Conservation (phyloP, 768 basidiomycete genomes). For the Dentipellis sp. region DNA sequence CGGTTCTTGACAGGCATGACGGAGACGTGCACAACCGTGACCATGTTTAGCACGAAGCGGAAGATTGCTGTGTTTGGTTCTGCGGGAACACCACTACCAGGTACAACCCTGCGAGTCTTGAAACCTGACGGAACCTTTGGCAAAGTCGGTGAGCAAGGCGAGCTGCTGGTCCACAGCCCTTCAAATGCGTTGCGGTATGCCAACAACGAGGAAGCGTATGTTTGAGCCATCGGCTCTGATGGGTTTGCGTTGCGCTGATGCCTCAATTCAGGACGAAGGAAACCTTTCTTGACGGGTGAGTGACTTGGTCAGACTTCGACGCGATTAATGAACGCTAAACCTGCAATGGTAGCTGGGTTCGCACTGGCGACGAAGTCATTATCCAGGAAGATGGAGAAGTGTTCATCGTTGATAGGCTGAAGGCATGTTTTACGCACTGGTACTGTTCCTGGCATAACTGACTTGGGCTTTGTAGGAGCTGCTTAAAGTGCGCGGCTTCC, state of each 20-base stretch:
- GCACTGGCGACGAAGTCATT: conserved; percentile 57
- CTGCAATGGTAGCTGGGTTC: conserved; percentile 41
- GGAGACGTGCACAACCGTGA: conserved; percentile 46
- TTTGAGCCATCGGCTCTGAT: conserved; percentile 4
- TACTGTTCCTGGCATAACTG: conserved; percentile 11
- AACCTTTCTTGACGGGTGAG: conserved; percentile 58
- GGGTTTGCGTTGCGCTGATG: background rate
- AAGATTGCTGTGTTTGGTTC: conserved; percentile 46
- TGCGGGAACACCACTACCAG: conserved; percentile 36
- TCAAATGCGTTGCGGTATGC: conserved; percentile 34
- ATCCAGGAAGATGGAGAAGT: conserved; percentile 46
- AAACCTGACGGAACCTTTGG: conserved; percentile 47
- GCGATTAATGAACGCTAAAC: background rate
- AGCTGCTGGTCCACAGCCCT: conserved; percentile 38
- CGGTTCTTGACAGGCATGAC: conserved; percentile 46
- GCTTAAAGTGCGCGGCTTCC: conserved; percentile 62
- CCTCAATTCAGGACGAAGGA: conserved; percentile 44
- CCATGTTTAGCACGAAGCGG: conserved; percentile 37
- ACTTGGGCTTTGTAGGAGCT: conserved; percentile 36
- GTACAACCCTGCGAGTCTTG: conserved; percentile 40
- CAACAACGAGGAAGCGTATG: conserved; percentile 52
- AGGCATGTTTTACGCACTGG: conserved; percentile 23
- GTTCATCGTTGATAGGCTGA: conserved; percentile 53
- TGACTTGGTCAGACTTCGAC: background rate
- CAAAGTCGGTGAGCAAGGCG: conserved; percentile 46